Evolutionary conservation across 2,329 filamentous ascomycete genomes (phyloP).

Genomic region (Chrysoporthe cubensis): DNA sequence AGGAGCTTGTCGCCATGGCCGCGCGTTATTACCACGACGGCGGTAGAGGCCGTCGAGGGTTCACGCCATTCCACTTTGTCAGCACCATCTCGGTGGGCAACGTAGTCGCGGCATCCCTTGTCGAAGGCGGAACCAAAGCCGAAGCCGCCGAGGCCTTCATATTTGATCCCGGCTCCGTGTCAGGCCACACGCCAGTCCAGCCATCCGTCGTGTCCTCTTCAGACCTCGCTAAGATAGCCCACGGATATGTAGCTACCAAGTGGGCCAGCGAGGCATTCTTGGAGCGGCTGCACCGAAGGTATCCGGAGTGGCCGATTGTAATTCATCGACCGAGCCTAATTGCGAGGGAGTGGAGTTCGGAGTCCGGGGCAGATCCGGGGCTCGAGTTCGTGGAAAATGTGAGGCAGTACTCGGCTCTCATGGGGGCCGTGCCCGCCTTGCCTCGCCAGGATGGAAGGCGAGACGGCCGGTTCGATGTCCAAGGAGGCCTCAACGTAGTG

Average conservation of each 20-base stretch:
- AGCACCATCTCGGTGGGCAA: slow-evolving; percentile 30
- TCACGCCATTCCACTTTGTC: slow-evolving; percentile 37
- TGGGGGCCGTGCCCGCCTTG: too few species aligned
- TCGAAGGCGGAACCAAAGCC: background rate
- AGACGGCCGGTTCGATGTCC: too few species aligned
- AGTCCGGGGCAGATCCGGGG: too few species aligned
- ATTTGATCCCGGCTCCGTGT: too few species aligned
- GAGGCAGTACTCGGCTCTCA: too few species aligned
- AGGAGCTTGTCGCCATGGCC: slow-evolving; percentile 39
- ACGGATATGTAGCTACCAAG: background rate
- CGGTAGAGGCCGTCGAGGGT: slow-evolving; percentile 12
- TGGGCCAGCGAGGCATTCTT: background rate
- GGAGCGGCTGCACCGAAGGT: background rate
- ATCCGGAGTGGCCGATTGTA: too few species aligned
- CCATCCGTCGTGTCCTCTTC: background rate
- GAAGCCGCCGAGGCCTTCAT: too few species aligned
- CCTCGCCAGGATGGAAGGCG: too few species aligned
- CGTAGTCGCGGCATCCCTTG: background rate
- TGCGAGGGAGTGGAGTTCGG: too few species aligned
- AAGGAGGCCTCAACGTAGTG: too few species aligned
- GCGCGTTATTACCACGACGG: slow-evolving; percentile 13
- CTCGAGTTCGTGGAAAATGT: too few species aligned
- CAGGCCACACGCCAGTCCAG: background rate
- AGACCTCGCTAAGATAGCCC: background rate
- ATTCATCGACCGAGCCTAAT: too few species aligned